Conservation (phyloP, 768 basidiomycete species). For the Kwoniella sp. region DNA sequence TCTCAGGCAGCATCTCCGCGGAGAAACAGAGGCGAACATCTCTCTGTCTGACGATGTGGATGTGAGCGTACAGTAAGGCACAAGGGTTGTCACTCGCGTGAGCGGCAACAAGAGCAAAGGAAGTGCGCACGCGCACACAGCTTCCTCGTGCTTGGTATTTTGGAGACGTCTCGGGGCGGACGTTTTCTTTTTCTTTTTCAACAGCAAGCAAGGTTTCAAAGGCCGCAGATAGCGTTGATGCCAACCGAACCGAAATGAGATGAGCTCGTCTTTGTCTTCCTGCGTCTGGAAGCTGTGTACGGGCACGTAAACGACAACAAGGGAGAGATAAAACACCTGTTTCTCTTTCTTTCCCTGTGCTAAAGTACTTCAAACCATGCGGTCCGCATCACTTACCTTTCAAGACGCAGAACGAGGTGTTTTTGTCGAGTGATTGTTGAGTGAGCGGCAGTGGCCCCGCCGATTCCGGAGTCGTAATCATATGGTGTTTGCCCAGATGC, state of each 20-base stretch:
- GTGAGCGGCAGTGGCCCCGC: neutral
- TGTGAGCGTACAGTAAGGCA: neutral
- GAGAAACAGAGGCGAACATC: neutral
- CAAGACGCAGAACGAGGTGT: neutral
- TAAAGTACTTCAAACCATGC: neutral
- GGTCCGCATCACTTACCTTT: no score
- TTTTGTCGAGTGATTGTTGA: no score
- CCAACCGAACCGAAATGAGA: no score
- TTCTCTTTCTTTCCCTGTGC: neutral
- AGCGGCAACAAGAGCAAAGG: neutral
- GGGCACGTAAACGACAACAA: no score
- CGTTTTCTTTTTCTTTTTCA: neutral
- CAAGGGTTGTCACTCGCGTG: neutral
- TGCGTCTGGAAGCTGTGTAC: no score
- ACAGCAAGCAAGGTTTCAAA: neutral
- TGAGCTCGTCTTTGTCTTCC: neutral
- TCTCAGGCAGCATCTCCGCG: neutral
- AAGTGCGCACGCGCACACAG: no score
- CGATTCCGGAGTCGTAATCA: neutral
- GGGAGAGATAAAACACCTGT: neutral
- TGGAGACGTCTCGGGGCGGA: neutral
- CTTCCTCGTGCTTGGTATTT: neutral
- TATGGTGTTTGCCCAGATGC: neutral
- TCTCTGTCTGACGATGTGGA: no score
- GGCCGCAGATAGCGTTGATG: neutral